Evolutionary conservation across 345 rosid species (phyloP).

Genomic region (Hypericum androsaemum): DNA sequence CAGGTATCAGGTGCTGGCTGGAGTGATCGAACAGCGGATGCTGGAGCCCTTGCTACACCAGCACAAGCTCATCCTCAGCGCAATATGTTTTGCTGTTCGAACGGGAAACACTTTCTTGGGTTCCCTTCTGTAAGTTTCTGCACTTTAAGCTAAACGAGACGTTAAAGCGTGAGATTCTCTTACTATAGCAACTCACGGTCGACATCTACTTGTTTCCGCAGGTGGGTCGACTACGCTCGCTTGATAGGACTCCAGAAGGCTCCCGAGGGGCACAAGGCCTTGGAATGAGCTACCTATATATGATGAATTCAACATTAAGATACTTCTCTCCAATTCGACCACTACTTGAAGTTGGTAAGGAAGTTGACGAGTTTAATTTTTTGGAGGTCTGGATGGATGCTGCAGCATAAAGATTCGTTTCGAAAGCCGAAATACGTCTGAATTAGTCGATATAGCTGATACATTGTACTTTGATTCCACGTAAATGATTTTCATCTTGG

Average conservation of each 20-base stretch:
- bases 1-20: conserved; percentile 97
- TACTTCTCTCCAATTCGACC: too few relatives aligned
- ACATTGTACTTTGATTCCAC: too few relatives aligned
- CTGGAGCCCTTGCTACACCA: conserved; percentile 87
- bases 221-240: conserved; percentile 99
- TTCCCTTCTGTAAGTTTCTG: conserved; percentile 69
- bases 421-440: too few relatives aligned
- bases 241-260: conserved; percentile 81
- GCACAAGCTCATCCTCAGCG: conserved; percentile 76
- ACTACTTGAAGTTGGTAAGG: too few relatives aligned
- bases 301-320: too few relatives aligned
- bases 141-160: not conserved
- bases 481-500: too few relatives aligned
- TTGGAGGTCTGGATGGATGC: too few relatives aligned
- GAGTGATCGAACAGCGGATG: conserved; percentile 87
- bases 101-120: conserved; percentile 98
- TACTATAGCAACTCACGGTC: not conserved
- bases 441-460: too few relatives aligned
- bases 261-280: conserved; percentile 34
- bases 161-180: not conserved
- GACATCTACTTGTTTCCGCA: conserved; percentile 17
- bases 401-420: too few relatives aligned
- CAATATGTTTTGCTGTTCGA: conserved; percentile 83
- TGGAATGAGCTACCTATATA: conserved; percentile 6
- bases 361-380: too few relatives aligned